phyloP scores from a whole-genome alignment of 163 green algal species.

The Chlorella variabilis region DNA sequence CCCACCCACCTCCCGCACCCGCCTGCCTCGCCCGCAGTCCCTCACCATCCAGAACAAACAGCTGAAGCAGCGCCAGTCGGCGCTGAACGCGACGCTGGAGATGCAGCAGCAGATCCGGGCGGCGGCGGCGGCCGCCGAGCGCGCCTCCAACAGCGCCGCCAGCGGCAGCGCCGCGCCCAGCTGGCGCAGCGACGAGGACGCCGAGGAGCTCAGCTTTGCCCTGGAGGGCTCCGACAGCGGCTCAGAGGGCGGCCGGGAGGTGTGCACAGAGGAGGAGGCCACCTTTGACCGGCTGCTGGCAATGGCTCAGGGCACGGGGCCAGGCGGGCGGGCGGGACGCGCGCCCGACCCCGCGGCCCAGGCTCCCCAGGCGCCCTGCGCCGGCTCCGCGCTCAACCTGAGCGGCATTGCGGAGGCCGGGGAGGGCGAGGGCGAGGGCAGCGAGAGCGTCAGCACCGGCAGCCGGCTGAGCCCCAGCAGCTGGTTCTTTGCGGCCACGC shows the following conservation, averaged over 20 bases:
- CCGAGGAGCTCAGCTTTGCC: not conserved
- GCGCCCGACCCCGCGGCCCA: too few relatives aligned
- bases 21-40: not conserved
- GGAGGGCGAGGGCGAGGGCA: not conserved
- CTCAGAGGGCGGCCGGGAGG: not conserved
- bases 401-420: too few relatives aligned
- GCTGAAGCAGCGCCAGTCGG: conserved; percentile 22
- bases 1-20: not conserved
- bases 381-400: too few relatives aligned
- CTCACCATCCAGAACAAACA: conserved; percentile 16
- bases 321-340: too few relatives aligned
- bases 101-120: conserved; percentile 24
- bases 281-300: not conserved
- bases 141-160: not conserved
- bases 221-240: not conserved
- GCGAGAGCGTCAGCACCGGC: not conserved
- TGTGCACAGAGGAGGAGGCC: not conserved
- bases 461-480: not conserved
- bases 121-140: not conserved
- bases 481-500: conserved; percentile 17
- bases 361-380: too few relatives aligned
- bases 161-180: not conserved
- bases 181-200: not conserved
- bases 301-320: not conserved
- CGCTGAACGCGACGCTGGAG: conserved; percentile 16